Percentiles rank a stretch among this genome's conserved stretches.
Evolutionary conservation across 2,329 filamentous ascomycete genomes (phyloP).

Genomic region (Fusarium sp.): DNA sequence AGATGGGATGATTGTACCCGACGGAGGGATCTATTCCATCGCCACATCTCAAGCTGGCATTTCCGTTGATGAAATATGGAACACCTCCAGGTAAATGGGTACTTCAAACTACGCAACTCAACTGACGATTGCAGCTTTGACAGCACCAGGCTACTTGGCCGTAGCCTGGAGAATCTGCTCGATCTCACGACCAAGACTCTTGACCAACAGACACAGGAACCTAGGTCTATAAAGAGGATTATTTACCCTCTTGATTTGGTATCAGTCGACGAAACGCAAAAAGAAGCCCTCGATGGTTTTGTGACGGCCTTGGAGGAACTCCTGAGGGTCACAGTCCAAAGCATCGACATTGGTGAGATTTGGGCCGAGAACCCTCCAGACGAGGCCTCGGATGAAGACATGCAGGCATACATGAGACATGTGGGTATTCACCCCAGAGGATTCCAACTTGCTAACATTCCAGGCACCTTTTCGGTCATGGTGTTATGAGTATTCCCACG

Average conservation of each 20-base stretch:
- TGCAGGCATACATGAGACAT: constrained; percentile 47
- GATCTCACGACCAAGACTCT: constrained; percentile 21
- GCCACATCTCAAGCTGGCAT: constrained; percentile 29
- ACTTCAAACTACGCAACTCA: neutral
- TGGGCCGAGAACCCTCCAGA: constrained; percentile 35
- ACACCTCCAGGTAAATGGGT: constrained; percentile 38
- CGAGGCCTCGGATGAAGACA: neutral
- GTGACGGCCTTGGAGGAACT: constrained; percentile 41
- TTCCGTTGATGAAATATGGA: constrained; percentile 21
- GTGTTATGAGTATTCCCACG: constrained; percentile 50
- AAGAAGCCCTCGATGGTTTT: constrained; percentile 36
- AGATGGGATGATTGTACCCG: constrained; percentile 38
- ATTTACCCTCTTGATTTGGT: constrained; percentile 45
- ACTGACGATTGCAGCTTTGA: constrained; percentile 35
- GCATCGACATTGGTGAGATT: constrained; percentile 27
- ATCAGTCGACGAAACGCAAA: constrained; percentile 7
- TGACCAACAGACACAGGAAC: neutral
- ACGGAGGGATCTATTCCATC: constrained; percentile 49
- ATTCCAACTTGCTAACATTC: constrained; percentile 12
- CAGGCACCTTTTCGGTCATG: constrained; percentile 48
- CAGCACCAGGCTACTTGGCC: constrained; percentile 38
- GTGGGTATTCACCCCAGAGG: constrained; percentile 27
- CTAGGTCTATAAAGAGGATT: constrained; percentile 29
- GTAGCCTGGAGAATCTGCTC: constrained; percentile 43
- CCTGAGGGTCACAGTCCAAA: constrained; percentile 4